Base-by-base conservation (phyloP, 371 early-diverging fungal genomes). In the Nosema muscidifuracis region DNA sequence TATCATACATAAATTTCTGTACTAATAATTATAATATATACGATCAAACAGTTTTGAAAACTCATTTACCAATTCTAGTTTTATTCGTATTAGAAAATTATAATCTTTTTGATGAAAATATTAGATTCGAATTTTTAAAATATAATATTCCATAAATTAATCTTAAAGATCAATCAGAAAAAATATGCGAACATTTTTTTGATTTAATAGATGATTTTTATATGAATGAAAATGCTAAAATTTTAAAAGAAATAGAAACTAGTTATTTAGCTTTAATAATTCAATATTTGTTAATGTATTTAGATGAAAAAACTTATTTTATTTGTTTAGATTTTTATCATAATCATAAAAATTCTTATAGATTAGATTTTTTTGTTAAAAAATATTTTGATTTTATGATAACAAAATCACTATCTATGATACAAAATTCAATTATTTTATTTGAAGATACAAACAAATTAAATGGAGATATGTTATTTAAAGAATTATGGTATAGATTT, bases 11-110 rank as follows among this genome's bases (percentile, higher is more conserved):
- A 47, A 60, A 44, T 10, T 71, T 44, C 33, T 50, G 33, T 0
- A 18, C 63, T 28, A 43, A 65, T 4, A 50, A 62, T 36, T 56
- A 58, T n/a, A 22, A 22, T 16, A 34, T 51, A 1, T 57, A 44
- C 22, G 72, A 71, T 36, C 4, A 28, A 1, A 40, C 56, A 10
- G 72, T 65, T 22, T 55, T 26, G 16, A 24, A 20, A 0, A 62
- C 44, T 15, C 72, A 71, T 63, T 38, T 71, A 30, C 72, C 72
- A 2, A 31, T 71, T 42, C 34, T 71, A 34, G 18, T 28, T 20
- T 22, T 20, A 2, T 47, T 71, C 6, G 53, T 71, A 2, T 31
- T 71, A 6, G 28, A 44, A 26, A 53, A 63, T 16, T 57, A 36
- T 26, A 38, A 10, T 18, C 16, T 18, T 16, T 50, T 71, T 42